These are phyloP conservation scores for Exobasidium cylindrosporum DNA, from an alignment of 1,284 basidiomycete genomes.

Conservation along the genomic window DNA sequence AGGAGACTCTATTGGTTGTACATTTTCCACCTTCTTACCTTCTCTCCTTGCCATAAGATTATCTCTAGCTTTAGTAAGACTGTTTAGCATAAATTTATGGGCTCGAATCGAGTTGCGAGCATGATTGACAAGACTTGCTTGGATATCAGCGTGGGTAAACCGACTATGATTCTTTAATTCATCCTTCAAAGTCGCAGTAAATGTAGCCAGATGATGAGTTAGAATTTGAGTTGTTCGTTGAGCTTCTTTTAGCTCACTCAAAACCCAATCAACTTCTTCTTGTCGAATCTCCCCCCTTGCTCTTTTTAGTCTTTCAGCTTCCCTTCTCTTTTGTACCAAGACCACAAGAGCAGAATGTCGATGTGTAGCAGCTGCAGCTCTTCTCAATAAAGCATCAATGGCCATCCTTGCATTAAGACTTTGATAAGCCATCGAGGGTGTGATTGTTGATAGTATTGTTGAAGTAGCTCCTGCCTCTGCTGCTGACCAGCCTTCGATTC, in stretches of 20 bases:
- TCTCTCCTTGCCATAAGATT: slow-evolving; percentile 5
- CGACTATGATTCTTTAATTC: slow-evolving; percentile 8
- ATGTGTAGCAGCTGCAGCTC: slow-evolving; percentile 3
- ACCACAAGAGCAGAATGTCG: slow-evolving; percentile 2
- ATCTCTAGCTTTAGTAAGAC: slow-evolving; percentile 3
- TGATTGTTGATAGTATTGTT: background rate
- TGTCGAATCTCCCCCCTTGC: slow-evolving; percentile 8
- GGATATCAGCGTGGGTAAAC: slow-evolving; percentile 6
- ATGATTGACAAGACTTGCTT: slow-evolving; percentile 2
- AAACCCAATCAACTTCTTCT: slow-evolving; percentile 11
- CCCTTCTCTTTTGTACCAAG: slow-evolving; percentile 6
- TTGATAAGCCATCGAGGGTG: slow-evolving; percentile 10
- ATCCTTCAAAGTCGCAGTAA: slow-evolving; percentile 9
- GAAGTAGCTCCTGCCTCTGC: background rate
- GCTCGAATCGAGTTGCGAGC: slow-evolving; percentile 4
- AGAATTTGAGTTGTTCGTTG: slow-evolving; percentile 9
- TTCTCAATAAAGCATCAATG: slow-evolving; percentile 10
- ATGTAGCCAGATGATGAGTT: slow-evolving; percentile 4
- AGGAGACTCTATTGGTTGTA: background rate
- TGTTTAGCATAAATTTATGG: slow-evolving; percentile 8
- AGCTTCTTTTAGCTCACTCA: slow-evolving; percentile 4
- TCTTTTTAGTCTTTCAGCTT: slow-evolving; percentile 11
- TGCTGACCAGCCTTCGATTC: slow-evolving; percentile 1
- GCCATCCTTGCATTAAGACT: slow-evolving; percentile 9
- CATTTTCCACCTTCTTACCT: background rate